phyloP scores from a whole-genome alignment of 345 rosid genomes.

The Nasturtium officinale region DNA sequence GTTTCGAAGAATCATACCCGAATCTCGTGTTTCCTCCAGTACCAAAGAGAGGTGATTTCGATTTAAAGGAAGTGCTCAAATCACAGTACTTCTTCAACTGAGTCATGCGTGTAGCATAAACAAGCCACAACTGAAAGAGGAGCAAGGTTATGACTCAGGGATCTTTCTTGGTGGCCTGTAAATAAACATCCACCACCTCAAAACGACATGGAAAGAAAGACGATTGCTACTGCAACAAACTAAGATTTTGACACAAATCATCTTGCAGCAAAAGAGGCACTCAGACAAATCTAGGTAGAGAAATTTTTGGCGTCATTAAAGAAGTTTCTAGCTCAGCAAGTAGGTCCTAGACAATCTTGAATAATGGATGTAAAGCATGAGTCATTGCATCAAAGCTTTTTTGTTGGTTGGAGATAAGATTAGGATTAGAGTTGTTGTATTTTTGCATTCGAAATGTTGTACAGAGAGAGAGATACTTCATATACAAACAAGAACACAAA shows the following conservation, averaged over 20 bases:
- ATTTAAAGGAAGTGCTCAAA: constrained; percentile 68
- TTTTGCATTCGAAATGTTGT: constrained; percentile 27
- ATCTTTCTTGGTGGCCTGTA: constrained; percentile 40
- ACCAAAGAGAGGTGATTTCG: constrained; percentile 83
- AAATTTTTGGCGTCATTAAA: neutral
- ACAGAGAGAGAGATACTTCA: constrained; percentile 20
- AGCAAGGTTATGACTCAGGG: constrained; percentile 8
- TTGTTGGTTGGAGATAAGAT: neutral
- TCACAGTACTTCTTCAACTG: constrained; percentile 95
- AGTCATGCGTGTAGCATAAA: constrained; percentile 29
- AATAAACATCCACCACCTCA: constrained; percentile 34
- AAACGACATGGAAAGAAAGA: neutral
- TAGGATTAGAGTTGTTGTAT: constrained; percentile 35
- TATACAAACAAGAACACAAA: constrained; percentile 34
- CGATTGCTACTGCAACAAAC: constrained; percentile 10
- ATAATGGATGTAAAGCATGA: constrained; percentile 17
- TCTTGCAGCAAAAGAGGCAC: constrained; percentile 29
- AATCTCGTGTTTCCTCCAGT: constrained; percentile 72
- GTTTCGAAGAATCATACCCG: constrained; percentile 77
- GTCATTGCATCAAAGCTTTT: constrained; percentile 8
- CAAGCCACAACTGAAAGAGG: neutral
- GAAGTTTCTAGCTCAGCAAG: constrained; percentile 17
- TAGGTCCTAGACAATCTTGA: constrained; percentile 18
- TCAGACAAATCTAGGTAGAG: neutral
- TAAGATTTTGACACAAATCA: constrained; percentile 18